A percentile compares a stretch with the other conserved stretches of the same genome.
Conservation (phyloP, 192 early-diverging fungal species). For the Coemansia brasiliensis region DNA sequence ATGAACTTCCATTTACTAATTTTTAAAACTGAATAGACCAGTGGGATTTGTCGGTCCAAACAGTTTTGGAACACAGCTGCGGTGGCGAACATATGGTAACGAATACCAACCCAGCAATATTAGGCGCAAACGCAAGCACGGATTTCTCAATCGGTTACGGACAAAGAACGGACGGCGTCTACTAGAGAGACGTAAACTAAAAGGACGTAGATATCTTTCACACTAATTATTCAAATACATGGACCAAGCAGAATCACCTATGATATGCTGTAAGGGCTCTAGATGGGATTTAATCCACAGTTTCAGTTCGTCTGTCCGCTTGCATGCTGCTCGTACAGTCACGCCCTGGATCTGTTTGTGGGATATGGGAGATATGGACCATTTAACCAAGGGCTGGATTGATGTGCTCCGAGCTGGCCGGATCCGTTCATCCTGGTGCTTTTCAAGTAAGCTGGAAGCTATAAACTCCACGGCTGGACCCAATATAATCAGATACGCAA, state of each 20-base stretch:
- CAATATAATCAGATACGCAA: conserved; percentile 41
- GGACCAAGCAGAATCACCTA: conserved; percentile 49
- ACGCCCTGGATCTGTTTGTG: conserved; percentile 23
- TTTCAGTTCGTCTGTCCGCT: conserved; percentile 29
- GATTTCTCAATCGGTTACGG: conserved; percentile 81
- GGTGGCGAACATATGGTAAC: conserved; percentile 82
- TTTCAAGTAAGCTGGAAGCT: conserved; percentile 16
- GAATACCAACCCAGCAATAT: conserved; percentile 92
- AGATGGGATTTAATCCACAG: conserved; percentile 34
- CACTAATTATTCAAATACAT: conserved; percentile 64
- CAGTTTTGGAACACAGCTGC: conserved; percentile 50
- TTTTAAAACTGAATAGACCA: too few relatives aligned
- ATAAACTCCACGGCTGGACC: conserved; percentile 18
- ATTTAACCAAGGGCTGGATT: conserved; percentile 1
- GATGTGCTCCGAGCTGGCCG: conserved; percentile 11
- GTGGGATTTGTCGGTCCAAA: too few relatives aligned
- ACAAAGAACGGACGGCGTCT: conserved; percentile 78
- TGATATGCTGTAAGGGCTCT: conserved; percentile 1
- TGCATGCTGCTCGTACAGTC: conserved; percentile 35
- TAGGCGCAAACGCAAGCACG: conserved; percentile 87
- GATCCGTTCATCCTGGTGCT: conserved; percentile 31
- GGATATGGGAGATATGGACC: conserved; percentile 49
- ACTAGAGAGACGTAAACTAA: conserved; percentile 71
- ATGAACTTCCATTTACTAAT: too few relatives aligned
- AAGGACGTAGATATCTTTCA: conserved; percentile 86